Evolutionary conservation across 768 basidiomycete genomes (phyloP).

Genomic region (Pleurotus citrinopileatus): DNA sequence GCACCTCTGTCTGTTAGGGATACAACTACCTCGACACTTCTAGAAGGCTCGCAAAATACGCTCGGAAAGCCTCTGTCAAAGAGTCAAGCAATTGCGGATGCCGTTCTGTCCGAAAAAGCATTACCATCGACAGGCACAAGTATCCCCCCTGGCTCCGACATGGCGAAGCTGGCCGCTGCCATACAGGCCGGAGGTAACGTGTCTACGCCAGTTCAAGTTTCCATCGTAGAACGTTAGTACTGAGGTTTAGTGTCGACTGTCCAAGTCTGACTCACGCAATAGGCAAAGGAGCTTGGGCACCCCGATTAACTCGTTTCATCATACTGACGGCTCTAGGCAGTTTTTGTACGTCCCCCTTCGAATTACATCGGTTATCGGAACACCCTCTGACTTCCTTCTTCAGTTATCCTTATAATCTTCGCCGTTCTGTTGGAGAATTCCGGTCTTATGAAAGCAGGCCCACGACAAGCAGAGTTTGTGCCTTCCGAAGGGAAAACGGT

Average conservation of each 20-base stretch:
- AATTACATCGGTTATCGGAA: constrained; percentile 5
- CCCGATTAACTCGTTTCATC: constrained; percentile 62
- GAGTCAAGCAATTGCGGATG: constrained; percentile 46
- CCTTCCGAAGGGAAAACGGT: constrained; percentile 77
- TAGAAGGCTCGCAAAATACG: constrained; percentile 11
- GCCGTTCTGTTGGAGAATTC: constrained; percentile 92
- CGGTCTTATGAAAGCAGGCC: constrained; percentile 87
- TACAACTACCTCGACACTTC: constrained; percentile 1
- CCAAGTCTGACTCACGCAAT: background rate
- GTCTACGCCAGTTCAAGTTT: constrained; percentile 70
- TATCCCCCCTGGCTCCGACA: constrained; percentile 27
- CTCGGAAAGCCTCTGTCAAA: constrained; percentile 17
- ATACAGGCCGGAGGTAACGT: constrained; percentile 38
- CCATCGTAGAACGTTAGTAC: constrained; percentile 75
- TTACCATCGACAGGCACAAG: constrained; percentile 18
- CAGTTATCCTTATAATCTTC: constrained; percentile 81
- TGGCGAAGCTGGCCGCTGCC: constrained; percentile 41
- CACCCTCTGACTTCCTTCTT: too few species aligned
- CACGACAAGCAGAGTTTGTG: constrained; percentile 79
- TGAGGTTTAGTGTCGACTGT: background rate
- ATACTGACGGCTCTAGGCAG: constrained; percentile 51
- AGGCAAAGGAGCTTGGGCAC: constrained; percentile 71
- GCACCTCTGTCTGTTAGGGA: background rate
- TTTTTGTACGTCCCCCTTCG: constrained; percentile 56
- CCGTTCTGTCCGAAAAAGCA: constrained; percentile 38